These are phyloP conservation scores for Euphorbia celastroides DNA, from an alignment of 441 rosid genomes.

Conservation along the genomic window DNA sequence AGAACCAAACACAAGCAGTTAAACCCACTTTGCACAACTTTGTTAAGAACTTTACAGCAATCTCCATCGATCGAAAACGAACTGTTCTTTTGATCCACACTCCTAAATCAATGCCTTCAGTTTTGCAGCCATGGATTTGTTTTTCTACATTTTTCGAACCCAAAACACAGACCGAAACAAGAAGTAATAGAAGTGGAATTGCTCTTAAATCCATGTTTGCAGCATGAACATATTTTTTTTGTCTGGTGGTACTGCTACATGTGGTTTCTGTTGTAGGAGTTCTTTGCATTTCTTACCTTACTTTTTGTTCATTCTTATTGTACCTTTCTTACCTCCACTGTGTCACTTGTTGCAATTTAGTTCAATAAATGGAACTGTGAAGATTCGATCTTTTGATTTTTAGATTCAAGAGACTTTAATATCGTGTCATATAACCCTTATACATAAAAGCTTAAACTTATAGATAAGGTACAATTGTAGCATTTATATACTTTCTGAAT, in stretches of 20 bases:
- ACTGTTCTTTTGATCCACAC: slow-evolving; percentile 22
- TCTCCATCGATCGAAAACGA: slow-evolving; percentile 18
- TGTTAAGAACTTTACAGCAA: slow-evolving; percentile 34
- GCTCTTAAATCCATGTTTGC: slow-evolving; percentile 17
- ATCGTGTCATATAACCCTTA: too few relatives aligned
- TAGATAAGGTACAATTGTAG: too few relatives aligned
- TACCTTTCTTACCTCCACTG: neutral
- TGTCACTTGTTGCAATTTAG: neutral
- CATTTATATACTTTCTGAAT: too few relatives aligned
- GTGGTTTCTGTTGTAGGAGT: slow-evolving; percentile 13
- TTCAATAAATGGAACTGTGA: neutral
- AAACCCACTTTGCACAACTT: slow-evolving; percentile 22
- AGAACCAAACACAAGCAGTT: slow-evolving; percentile 33
- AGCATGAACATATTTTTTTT: neutral
- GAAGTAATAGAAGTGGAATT: slow-evolving; percentile 4
- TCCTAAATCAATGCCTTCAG: slow-evolving; percentile 20
- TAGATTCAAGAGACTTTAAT: too few relatives aligned
- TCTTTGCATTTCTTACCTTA: slow-evolving; percentile 13
- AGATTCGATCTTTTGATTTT: neutral
- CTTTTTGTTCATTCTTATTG: slow-evolving; percentile 13
- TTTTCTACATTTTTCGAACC: neutral
- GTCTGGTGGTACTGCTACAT: neutral
- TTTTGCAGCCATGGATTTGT: slow-evolving; percentile 27
- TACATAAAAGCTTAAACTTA: too few relatives aligned
- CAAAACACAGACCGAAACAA: slow-evolving; percentile 8